Evolutionary conservation across 164 flowering plant species (phyloP).

Genomic region (Vitis rotundifolia): DNA sequence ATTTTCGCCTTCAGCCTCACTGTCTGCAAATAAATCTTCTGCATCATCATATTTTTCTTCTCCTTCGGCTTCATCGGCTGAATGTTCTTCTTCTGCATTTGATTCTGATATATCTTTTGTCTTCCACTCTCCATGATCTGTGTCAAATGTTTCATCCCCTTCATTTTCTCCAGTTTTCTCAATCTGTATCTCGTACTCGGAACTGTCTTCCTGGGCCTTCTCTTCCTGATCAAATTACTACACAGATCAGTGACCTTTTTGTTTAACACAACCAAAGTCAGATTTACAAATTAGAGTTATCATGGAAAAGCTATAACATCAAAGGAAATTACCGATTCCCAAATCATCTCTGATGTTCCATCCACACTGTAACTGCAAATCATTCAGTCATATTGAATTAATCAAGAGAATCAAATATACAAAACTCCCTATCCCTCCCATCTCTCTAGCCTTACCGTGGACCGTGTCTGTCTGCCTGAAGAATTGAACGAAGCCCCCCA

Average conservation of each 20-base stretch:
- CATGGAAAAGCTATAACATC: no score
- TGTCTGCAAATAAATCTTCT: no score
- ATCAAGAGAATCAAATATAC: background rate
- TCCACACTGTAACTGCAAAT: slow-evolving; percentile 9
- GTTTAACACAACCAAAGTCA: no score
- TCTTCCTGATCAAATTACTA: background rate
- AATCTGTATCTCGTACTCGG: background rate
- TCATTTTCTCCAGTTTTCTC: slow-evolving; percentile 5
- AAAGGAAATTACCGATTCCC: no score
- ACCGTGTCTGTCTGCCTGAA: background rate
- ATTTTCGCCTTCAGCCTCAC: no score
- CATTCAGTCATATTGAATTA: background rate
- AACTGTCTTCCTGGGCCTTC: no score
- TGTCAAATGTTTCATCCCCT: slow-evolving; percentile 4
- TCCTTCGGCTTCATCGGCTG: no score
- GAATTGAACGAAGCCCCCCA: slow-evolving; percentile 1
- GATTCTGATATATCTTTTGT: background rate
- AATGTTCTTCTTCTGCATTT: background rate
- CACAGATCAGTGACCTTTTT: no score
- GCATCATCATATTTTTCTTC: no score
- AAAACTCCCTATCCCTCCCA: background rate
- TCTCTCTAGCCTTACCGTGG: slow-evolving; percentile 5
- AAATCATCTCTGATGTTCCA: background rate
- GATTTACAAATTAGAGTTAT: no score
- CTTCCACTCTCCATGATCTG: background rate